Evolutionary conservation across 2,329 filamentous ascomycete genomes (phyloP).

Genomic region (Chrysosporium queenslandicum): DNA sequence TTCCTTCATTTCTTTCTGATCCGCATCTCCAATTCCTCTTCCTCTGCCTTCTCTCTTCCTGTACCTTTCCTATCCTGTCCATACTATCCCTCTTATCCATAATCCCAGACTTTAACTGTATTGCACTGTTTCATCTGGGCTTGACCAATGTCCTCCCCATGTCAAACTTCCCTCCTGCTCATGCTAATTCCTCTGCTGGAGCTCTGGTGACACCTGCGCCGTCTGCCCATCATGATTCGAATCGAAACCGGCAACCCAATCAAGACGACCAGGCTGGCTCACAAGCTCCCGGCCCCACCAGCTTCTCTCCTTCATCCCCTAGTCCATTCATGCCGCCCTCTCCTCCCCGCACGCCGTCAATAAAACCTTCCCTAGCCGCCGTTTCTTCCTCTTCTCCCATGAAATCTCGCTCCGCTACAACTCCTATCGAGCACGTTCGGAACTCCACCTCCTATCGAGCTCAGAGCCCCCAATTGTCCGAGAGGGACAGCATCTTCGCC

Average conservation of each 20-base stretch:
- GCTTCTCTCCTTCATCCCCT: slow-evolving; percentile 26
- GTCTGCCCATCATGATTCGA: slow-evolving; percentile 32
- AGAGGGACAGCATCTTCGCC: slow-evolving; percentile 55
- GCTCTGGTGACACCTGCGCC: slow-evolving; percentile 39
- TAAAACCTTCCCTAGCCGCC: slow-evolving; percentile 22
- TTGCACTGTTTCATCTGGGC: slow-evolving; percentile 12
- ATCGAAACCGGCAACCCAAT: slow-evolving; percentile 22
- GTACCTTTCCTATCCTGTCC: background rate
- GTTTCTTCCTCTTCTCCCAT: slow-evolving; percentile 22
- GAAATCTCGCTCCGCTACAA: slow-evolving; percentile 28
- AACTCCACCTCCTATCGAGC: slow-evolving; percentile 21
- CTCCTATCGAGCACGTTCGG: slow-evolving; percentile 24
- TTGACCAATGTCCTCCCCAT: slow-evolving; percentile 44
- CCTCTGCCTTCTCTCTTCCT: background rate
- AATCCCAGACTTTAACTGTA: background rate
- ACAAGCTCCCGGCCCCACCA: slow-evolving; percentile 20
- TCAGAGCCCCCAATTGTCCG: slow-evolving; percentile 46
- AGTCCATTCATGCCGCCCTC: slow-evolving; percentile 24
- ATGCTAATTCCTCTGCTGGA: slow-evolving; percentile 33
- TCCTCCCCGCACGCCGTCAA: slow-evolving; percentile 29
- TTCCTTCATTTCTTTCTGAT: background rate
- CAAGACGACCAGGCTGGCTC: slow-evolving; percentile 25
- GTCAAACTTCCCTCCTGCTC: slow-evolving; percentile 39
- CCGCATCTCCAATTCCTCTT: background rate
- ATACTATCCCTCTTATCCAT: background rate